Percentiles rank a stretch among this genome's conserved stretches.
Evolutionary conservation across 805 yeast species (phyloP).

Genomic region (Cyberlindnera bimundalis): DNA sequence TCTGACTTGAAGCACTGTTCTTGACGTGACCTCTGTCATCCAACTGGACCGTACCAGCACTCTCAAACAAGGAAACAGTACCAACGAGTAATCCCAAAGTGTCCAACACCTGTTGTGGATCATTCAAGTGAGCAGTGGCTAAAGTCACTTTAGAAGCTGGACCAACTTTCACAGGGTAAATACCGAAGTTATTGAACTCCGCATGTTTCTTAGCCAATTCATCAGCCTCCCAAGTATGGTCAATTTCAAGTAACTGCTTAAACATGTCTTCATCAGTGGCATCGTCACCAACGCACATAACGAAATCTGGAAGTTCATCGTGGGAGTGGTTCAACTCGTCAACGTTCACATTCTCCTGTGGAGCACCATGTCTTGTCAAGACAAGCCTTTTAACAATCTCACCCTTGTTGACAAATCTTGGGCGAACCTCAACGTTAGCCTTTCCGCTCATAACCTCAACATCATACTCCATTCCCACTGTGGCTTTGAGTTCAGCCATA

Average conservation of each 20-base stretch:
- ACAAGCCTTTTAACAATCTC: conserved; percentile 86
- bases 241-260: conserved; percentile 63
- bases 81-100: conserved; percentile 79
- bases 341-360: conserved; percentile 38
- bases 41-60: conserved; percentile 69
- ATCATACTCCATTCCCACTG: conserved; percentile 64
- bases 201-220: conserved; percentile 18
- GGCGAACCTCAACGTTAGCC: conserved; percentile 97
- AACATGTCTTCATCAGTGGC: conserved; percentile 98
- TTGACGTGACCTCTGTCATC: conserved; percentile 74
- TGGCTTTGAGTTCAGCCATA: conserved; percentile 55
- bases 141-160: conserved; percentile 84
- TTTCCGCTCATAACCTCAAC: conserved; percentile 97
- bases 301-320: conserved; percentile 71
- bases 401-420: conserved; percentile 91
- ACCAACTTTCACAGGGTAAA: conserved; percentile 88
- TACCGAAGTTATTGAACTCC: conserved; percentile 48
- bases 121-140: conserved; percentile 81
- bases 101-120: conserved; percentile 81
- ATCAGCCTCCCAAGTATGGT: conserved; percentile 45
- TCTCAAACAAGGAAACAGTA: conserved; percentile 72
- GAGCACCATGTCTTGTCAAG: conserved; percentile 55
- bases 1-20: conserved; percentile 38
- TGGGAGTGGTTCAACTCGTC: conserved; percentile 31
- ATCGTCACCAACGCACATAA: conserved; percentile 92